These are phyloP conservation scores for Eutypa lata DNA, from an alignment of 2,329 filamentous ascomycete genomes.

Conservation along the genomic window DNA sequence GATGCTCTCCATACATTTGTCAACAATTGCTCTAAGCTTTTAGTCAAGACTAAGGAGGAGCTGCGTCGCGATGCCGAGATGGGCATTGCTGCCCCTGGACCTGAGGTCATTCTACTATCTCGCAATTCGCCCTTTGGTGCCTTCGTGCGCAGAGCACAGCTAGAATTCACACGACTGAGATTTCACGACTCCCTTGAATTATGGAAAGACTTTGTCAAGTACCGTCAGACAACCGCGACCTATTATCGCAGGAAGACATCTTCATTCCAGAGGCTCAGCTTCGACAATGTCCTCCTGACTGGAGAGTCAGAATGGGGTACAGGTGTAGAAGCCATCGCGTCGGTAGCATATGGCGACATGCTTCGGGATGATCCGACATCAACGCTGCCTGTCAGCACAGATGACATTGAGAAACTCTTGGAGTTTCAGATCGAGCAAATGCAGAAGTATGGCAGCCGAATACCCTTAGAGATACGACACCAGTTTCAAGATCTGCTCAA, in stretches of 20 bases:
- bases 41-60: slow-evolving; percentile 63
- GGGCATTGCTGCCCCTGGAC: slow-evolving; percentile 44
- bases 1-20: slow-evolving; percentile 80
- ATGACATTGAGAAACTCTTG: slow-evolving; percentile 76
- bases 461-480: slow-evolving; percentile 70
- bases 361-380: slow-evolving; percentile 39
- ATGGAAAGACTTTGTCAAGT: slow-evolving; percentile 80
- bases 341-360: slow-evolving; percentile 52
- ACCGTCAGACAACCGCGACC: slow-evolving; percentile 70
- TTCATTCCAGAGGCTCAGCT: slow-evolving; percentile 52
- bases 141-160: slow-evolving; percentile 71
- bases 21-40: slow-evolving; percentile 50
- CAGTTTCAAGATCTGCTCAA: slow-evolving; percentile 67
- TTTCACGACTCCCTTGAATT: slow-evolving; percentile 76
- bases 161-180: slow-evolving; percentile 77
- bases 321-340: slow-evolving; percentile 42
- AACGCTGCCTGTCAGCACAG: slow-evolving; percentile 60
- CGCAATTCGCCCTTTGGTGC: slow-evolving; percentile 75
- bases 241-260: slow-evolving; percentile 63
- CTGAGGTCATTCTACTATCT: slow-evolving; percentile 59
- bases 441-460: slow-evolving; percentile 76
- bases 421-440: slow-evolving; percentile 88
- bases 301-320: slow-evolving; percentile 50
- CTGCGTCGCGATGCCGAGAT: slow-evolving; percentile 52
- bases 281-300: slow-evolving; percentile 53